phyloP scores from a whole-genome alignment of 192 early-diverging fungal genomes.

The Backusella westeae region DNA sequence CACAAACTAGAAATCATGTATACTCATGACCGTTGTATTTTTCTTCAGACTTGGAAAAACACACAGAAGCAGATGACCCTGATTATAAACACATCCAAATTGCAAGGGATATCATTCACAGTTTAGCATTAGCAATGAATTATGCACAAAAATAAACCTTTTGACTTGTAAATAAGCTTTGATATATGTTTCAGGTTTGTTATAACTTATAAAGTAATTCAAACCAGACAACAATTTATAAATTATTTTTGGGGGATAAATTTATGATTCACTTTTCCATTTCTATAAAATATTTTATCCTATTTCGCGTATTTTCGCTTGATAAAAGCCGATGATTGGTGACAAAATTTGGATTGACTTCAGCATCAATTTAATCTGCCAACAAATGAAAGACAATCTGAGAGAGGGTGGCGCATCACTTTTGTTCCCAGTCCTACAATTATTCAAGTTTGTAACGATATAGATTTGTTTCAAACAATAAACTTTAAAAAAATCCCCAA shows the following conservation, averaged over 20 bases:
- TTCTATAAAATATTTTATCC: not conserved
- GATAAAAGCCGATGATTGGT: too few relatives aligned
- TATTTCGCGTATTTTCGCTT: too few relatives aligned
- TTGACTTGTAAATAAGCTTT: not conserved
- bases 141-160: conserved; percentile 16
- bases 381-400: too few relatives aligned
- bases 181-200: not conserved
- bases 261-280: not conserved
- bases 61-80: conserved; percentile 19
- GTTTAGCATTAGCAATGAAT: conserved; percentile 29
- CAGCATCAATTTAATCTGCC: too few relatives aligned
- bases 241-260: not conserved
- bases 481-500: not conserved
- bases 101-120: conserved; percentile 23
- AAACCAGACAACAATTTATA: not conserved
- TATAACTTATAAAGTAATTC: not conserved
- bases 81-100: conserved; percentile 27
- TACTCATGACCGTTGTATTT: not conserved
- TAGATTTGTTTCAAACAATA: not conserved
- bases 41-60: conserved; percentile 34
- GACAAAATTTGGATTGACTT: too few relatives aligned
- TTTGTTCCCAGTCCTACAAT: not conserved
- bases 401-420: too few relatives aligned
- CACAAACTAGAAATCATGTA: not conserved
- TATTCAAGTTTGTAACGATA: not conserved